Conservation (phyloP, 371 early-diverging fungal species). For the Rhizopus sp. region DNA sequence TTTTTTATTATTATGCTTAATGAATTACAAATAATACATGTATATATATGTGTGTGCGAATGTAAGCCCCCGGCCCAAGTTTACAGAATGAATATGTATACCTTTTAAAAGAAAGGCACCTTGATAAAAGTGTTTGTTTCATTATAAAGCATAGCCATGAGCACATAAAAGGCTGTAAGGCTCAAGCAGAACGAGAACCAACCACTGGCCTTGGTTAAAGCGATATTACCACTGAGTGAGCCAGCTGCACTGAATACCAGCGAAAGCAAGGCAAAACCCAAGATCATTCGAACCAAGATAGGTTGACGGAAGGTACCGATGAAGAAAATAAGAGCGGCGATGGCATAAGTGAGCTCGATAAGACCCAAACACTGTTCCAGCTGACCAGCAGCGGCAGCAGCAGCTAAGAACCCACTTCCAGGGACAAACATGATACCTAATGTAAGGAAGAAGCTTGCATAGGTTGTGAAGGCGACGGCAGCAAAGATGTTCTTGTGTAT, state of each 20-base stretch:
- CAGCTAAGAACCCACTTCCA: constrained; percentile 23
- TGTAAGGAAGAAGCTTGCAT: constrained; percentile 38
- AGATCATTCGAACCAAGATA: constrained; percentile 23
- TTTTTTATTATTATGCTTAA: too few species aligned
- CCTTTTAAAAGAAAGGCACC: constrained; percentile 25
- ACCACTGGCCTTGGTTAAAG: constrained; percentile 26
- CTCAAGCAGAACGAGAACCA: constrained; percentile 32
- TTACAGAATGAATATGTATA: too few species aligned
- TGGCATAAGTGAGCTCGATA: constrained; percentile 26
- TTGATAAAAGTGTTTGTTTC: constrained; percentile 26
- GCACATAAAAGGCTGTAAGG: constrained; percentile 30
- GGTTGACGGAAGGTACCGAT: constrained; percentile 33
- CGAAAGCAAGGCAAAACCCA: constrained; percentile 26
- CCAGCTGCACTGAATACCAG: constrained; percentile 29
- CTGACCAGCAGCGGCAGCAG: constrained; percentile 19
- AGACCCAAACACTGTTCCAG: constrained; percentile 22
- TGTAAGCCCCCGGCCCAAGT: too few species aligned
- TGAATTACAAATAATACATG: too few species aligned
- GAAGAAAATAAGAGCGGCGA: constrained; percentile 32
- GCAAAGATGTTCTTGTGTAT: constrained; percentile 28
- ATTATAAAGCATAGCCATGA: constrained; percentile 21
- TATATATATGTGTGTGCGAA: background rate
- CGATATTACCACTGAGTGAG: constrained; percentile 17
- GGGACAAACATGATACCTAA: constrained; percentile 36
- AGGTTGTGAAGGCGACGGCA: constrained; percentile 29